Conservation (phyloP, 331 rosid genomes). For the Quercus tomentella region DNA sequence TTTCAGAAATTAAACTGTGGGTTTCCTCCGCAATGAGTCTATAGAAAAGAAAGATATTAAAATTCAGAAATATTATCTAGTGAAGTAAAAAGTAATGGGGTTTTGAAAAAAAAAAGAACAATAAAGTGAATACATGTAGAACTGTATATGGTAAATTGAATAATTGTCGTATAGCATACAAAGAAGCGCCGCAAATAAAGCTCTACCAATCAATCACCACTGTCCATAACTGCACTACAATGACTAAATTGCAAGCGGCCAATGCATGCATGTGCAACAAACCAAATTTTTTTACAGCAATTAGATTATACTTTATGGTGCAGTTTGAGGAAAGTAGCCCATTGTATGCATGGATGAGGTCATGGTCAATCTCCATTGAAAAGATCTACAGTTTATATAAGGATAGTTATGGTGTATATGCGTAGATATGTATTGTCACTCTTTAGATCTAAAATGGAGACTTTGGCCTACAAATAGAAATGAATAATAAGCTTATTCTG, state of each 20-base stretch:
- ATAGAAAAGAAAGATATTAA: no score
- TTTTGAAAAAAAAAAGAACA: no score
- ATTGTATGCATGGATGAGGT: background rate
- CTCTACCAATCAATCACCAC: background rate
- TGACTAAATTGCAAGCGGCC: background rate
- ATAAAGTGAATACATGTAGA: no score
- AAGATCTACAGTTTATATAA: background rate
- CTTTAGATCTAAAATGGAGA: background rate
- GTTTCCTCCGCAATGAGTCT: no score
- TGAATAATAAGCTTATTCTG: background rate
- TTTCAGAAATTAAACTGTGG: no score
- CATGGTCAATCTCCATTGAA: background rate
- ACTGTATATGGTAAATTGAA: no score
- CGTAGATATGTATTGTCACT: background rate
- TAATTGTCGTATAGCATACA: no score
- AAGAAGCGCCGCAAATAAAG: no score
- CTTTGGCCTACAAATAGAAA: background rate
- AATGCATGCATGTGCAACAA: background rate
- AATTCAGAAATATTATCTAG: no score
- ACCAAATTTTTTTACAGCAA: background rate
- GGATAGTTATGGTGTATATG: background rate
- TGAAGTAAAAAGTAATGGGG: no score
- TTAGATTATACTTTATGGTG: background rate
- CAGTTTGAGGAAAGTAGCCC: background rate
- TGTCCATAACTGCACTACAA: background rate